Conservation (phyloP, 768 basidiomycete species). For the Saitozyma podzolica region DNA sequence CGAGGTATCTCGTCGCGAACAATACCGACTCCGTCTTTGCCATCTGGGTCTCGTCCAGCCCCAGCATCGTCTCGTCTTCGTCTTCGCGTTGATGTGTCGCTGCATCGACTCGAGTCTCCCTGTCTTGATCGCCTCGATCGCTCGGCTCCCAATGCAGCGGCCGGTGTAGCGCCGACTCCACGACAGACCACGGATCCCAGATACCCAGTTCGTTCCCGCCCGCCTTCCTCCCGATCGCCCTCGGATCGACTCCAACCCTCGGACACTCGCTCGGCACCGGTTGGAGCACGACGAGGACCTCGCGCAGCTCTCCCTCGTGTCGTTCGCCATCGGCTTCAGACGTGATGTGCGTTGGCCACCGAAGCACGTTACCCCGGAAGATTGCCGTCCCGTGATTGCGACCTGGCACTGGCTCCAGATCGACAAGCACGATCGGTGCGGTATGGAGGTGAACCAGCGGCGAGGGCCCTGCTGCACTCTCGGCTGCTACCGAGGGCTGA, state of each 20-base stretch:
- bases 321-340: slow-evolving; percentile 6
- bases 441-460: slow-evolving; percentile 12
- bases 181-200: slow-evolving; percentile 11
- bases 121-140: not conserved
- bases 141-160: too few relatives aligned
- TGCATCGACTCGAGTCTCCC: slow-evolving; percentile 1
- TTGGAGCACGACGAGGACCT: slow-evolving; percentile 23
- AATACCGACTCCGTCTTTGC: slow-evolving; percentile 9
- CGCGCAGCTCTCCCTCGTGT: slow-evolving; percentile 6
- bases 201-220: slow-evolving; percentile 21
- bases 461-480: not conserved
- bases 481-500: not conserved
- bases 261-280: slow-evolving; percentile 25
- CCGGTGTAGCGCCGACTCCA: not conserved
- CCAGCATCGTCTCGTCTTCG: not conserved
- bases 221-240: slow-evolving; percentile 13
- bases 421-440: slow-evolving; percentile 10
- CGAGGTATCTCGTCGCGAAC: slow-evolving; percentile 32
- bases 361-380: too few relatives aligned
- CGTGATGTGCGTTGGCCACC: not conserved
- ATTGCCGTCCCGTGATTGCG: too few relatives aligned
- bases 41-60: too few relatives aligned
- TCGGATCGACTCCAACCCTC: slow-evolving; percentile 25
- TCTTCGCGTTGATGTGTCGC: slow-evolving; percentile 3
- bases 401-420: not conserved